These are phyloP conservation scores for Grigorovia transvaalensis DNA, from an alignment of 805 yeast genomes.

Conservation along the genomic window DNA sequence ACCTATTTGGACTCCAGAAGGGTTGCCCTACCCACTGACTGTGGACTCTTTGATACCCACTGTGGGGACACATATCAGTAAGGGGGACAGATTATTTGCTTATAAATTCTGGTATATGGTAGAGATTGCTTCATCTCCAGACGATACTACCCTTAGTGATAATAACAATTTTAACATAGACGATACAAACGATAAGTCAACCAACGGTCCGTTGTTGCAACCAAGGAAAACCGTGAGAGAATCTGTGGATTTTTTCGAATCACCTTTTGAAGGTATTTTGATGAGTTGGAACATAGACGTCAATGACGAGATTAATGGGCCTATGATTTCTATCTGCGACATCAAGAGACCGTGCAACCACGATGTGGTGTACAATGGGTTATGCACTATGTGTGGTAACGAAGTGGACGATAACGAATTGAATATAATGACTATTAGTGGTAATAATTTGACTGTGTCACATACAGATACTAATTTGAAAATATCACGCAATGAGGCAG, in stretches of 20 bases:
- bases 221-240: conserved; percentile 39
- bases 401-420: conserved; percentile 71
- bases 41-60: conserved; percentile 27
- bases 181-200: too few relatives aligned
- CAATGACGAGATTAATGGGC: conserved; percentile 47
- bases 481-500: conserved; percentile 80
- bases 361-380: conserved; percentile 86
- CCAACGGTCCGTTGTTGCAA: background rate
- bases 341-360: conserved; percentile 82
- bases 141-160: conserved; percentile 9
- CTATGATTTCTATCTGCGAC: conserved; percentile 41
- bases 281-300: conserved; percentile 38
- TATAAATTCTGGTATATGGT: conserved; percentile 40
- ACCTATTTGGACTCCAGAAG: conserved; percentile 17
- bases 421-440: conserved; percentile 45
- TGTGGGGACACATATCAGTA: conserved; percentile 27
- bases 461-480: conserved; percentile 80
- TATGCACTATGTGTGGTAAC: conserved; percentile 88
- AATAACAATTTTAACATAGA: conserved; percentile 1
- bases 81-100: conserved; percentile 30
- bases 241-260: conserved; percentile 65
- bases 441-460: conserved; percentile 26
- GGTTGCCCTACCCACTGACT: conserved; percentile 33
- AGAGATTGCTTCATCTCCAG: conserved; percentile 24
- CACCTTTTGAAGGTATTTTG: conserved; percentile 70